phyloP scores from a whole-genome alignment of 148 eudicot genomes.

The Beta vulgaris region DNA sequence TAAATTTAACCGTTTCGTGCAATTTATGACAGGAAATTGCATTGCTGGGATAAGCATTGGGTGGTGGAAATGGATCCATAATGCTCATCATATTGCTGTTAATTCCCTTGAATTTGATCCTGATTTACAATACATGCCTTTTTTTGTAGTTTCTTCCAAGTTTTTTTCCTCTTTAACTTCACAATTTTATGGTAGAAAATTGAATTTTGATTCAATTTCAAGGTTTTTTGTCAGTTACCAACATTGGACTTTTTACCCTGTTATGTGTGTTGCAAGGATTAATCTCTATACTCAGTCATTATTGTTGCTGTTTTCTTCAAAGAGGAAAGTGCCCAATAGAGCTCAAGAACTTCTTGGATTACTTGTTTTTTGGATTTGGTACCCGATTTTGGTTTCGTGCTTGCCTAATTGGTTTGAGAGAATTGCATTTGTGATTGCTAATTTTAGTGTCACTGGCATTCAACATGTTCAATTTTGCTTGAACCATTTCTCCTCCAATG shows the following conservation, averaged over 20 bases:
- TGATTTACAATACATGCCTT: conserved; percentile 50
- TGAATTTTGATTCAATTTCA: conserved; percentile 39
- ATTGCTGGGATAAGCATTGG: conserved; percentile 52
- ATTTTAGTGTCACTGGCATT: conserved; percentile 43
- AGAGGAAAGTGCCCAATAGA: conserved; percentile 37
- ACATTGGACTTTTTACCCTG: conserved; percentile 52
- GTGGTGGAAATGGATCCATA: conserved; percentile 61
- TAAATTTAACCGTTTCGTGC: conserved; percentile 29
- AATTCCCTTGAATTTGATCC: conserved; percentile 54
- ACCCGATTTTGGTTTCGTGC: conserved; percentile 42
- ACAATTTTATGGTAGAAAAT: conserved; percentile 34
- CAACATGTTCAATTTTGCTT: conserved; percentile 52
- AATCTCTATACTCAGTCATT: conserved; percentile 45
- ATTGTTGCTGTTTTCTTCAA: conserved; percentile 36
- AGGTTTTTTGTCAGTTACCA: conserved; percentile 50
- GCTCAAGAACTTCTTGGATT: conserved; percentile 40
- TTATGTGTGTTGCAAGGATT: conserved; percentile 52
- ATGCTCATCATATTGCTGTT: conserved; percentile 54
- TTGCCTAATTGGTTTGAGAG: conserved; percentile 50
- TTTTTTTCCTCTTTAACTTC: conserved; percentile 40
- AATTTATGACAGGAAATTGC: conserved; percentile 43
- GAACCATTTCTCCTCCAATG: conserved; percentile 47
- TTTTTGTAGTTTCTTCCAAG: conserved; percentile 46
- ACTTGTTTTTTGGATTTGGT: conserved; percentile 50
- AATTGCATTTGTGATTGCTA: conserved; percentile 32